These are phyloP conservation scores for Metschnikowia picachoensis DNA, from an alignment of 805 yeast genomes.

Conservation along the genomic window DNA sequence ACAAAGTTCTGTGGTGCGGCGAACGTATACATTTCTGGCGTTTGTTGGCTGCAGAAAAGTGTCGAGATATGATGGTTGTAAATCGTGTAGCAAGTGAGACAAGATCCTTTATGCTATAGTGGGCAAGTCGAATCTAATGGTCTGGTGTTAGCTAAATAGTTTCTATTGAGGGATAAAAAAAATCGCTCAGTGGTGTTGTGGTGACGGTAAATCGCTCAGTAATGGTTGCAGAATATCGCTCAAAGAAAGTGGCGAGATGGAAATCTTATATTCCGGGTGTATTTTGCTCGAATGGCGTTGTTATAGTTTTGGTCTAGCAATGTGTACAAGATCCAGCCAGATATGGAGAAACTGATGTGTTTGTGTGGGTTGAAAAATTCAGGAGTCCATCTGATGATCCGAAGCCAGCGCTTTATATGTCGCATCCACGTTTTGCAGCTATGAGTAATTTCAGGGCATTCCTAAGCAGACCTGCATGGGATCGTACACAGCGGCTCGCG, in stretches of 20 bases:
- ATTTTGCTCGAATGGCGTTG: not conserved
- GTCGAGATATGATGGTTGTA: not conserved
- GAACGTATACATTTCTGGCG: constrained; percentile 12
- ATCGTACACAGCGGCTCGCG: constrained; percentile 6
- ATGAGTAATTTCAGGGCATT: constrained; percentile 8
- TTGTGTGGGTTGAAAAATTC: not conserved
- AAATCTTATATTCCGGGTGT: not conserved
- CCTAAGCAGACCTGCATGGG: constrained; percentile 1
- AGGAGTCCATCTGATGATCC: not conserved
- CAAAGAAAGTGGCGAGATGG: not conserved
- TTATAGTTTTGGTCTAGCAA: not conserved
- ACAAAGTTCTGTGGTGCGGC: constrained; percentile 16
- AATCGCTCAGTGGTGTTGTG: not conserved
- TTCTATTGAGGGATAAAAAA: not conserved
- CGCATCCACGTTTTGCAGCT: constrained; percentile 12
- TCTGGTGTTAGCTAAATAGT: too few species aligned
- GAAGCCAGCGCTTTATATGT: constrained; percentile 5
- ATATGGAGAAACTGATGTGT: not conserved
- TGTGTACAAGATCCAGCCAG: not conserved
- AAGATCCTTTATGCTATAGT: too few species aligned
- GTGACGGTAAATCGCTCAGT: not conserved
- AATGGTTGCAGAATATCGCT: not conserved
- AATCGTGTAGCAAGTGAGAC: too few species aligned
- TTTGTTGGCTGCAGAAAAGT: too few species aligned
- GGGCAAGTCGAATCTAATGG: too few species aligned